These are phyloP conservation scores for Pholiota conissans DNA, from an alignment of 768 basidiomycete species.

Conservation along the genomic window DNA sequence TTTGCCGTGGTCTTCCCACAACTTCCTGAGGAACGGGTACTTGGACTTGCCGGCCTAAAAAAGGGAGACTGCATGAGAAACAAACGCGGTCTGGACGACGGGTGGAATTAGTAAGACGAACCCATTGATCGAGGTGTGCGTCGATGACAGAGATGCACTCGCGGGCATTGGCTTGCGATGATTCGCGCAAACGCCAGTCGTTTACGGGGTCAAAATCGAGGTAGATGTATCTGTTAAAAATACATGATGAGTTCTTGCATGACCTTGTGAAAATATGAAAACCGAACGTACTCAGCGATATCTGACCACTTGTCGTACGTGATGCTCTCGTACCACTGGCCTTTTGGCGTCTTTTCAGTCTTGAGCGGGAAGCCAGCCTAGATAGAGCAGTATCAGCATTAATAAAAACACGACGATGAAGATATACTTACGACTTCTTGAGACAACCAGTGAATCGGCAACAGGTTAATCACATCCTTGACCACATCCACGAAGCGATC, in stretches of 20 bases:
- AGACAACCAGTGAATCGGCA: conserved; percentile 64
- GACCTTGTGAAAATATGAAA: not conserved
- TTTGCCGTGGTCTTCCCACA: conserved; percentile 23
- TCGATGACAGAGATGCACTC: conserved; percentile 30
- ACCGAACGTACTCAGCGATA: conserved; percentile 44
- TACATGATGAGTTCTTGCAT: not conserved
- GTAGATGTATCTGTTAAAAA: conserved; percentile 48
- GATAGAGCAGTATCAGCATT: not conserved
- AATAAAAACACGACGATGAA: not conserved
- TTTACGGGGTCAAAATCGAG: conserved; percentile 42
- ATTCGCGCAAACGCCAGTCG: conserved; percentile 47
- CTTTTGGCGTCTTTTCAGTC: conserved; percentile 27
- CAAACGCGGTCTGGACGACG: too few relatives aligned
- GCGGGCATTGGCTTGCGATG: conserved; percentile 31
- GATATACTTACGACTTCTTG: conserved; percentile 49
- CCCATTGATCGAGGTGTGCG: conserved; percentile 27
- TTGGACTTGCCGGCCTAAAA: not conserved
- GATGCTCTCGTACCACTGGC: conserved; percentile 38
- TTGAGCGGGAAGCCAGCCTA: conserved; percentile 48
- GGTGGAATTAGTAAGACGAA: too few relatives aligned
- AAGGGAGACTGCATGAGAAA: not conserved
- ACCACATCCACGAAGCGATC: conserved; percentile 56
- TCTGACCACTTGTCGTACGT: conserved; percentile 44
- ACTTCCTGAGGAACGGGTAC: conserved; percentile 32
- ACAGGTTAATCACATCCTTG: conserved; percentile 61